Evolutionary conservation across 2,329 filamentous ascomycete species (phyloP), one percentile per base, ranked within the genome.

Genomic region (Trichoderma sp.): DNA sequence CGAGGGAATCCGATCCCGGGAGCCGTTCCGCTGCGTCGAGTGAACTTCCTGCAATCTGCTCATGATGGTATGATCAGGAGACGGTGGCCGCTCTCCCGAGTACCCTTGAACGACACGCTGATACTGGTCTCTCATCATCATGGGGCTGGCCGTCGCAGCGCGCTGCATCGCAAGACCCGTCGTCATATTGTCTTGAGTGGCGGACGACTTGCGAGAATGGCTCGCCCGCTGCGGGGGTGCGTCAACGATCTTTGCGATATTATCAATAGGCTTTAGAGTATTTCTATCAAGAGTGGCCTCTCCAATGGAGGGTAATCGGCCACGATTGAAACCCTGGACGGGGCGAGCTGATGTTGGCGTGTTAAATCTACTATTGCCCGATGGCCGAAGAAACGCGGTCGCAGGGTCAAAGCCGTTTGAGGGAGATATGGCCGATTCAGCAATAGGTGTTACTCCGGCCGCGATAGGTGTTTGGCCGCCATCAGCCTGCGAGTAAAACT

Each of bases 401-500:
- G 90, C 88, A 76, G 89, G 90, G 16, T 93, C 91, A 66, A 86
- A 90, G 27, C 79, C 79, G 79, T 90, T 91, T 56, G 90, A 89
- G 0, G 95, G 95, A 21, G 84, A 85, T 3, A 83, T 78, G 2
- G 93, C 93, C 53, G 93, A 94, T 78, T 95, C 93, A 1, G 93
- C 93, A 80, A 98, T 98, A 0, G 96, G 96, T 0, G 96, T 98
- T 0, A 94, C 90, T n/a, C 93, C 94, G 1, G 92, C 92, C 11
- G 93, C 93, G 78, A 95, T 93, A 0, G 95, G 95, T 0, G 95
- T 98, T 78, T 87, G 87, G 9, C 89, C 89, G 45, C 88, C 89
- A 67, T 92, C 90, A 6, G 83, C 85, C 53, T 86, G 83, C 0
- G 87, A 85, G 79, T 92, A 91, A 84, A 94, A 91, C 83, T 91